Base-by-base conservation (phyloP, 2,329 filamentous ascomycete genomes). In the Ophiognomonia clavigignenti-juglandacearum region DNA sequence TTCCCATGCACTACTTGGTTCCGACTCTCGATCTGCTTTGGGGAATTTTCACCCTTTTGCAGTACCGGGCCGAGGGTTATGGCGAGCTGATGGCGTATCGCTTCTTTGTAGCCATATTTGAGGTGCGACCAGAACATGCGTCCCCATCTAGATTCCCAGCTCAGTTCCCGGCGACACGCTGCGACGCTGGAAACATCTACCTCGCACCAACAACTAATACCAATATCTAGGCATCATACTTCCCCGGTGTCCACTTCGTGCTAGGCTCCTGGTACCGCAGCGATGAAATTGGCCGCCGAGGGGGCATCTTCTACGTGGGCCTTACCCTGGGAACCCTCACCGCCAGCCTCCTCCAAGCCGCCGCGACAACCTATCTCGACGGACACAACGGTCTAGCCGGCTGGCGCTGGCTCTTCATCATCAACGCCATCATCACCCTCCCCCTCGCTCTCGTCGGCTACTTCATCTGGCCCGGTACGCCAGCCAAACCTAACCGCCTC, bases 381-480 rank as follows among this genome's bases (percentile, higher is more conserved):
- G 52, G 52, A 13, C 26, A 35, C 8, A 27, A 35, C 31, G 47
- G 44, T 2, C 39, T 45, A 5, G 24, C 50, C 3, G 47, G 47
- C 1, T 54, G 50, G 52, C 23, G 50, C 2, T 54, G 50, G 50
- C 43, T 53, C 3, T 54, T 51, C 16, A 39, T 53, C 22, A 53
- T 53, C 18, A 73, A 76, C 39, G 73, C 73, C 2, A 63, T 73
- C 18, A 77, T 77, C 54, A 73, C 69, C 3, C 60, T 78, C 4
- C 73, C 73, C 0, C 68, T 77, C 4, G 71, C 72, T 0, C 44
- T 77, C 4, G 63, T 71, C 3, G 74, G 74, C 0, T 77, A 66
- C 46, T 52, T 75, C 7, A 66, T 75, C 1, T 56, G 54, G 42
- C 66, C 66, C 0, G 66, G 65, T 0, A 59, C 68, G 6, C 66